Evolutionary conservation across 495 filamentous ascomycete species (phyloP), one percentile per base, ranked within the genome.

Genomic region (Ascobolus immersus): DNA sequence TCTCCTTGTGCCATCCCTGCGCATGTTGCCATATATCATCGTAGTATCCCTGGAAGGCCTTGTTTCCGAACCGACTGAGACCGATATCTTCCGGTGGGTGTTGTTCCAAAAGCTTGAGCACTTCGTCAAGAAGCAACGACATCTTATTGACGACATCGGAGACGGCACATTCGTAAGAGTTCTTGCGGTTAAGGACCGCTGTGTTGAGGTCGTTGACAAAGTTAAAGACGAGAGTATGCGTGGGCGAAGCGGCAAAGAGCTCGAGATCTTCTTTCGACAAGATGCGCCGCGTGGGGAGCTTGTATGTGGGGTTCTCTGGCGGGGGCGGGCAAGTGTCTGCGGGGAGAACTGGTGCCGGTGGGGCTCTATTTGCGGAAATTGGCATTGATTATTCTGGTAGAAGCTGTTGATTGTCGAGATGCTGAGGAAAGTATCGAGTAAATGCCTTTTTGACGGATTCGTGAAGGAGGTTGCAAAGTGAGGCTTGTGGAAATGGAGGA

Each of bases 31-130:
- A 59, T 17, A 79, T 60, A 32, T 67, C 66, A 53, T 89, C 75
- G 37, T 92, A 64, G 44, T 89, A 78, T 39, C 64, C 54, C 36
- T 78, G 72, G 55, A 99, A 99, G 20, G 71, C 61, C 33, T 77
- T 78, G 52, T 99, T 99, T 20, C 86, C 89, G 45, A 99, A 99
- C 23, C 86, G 67, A 4, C 80, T 92, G 17, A 77, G 77, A 25
- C 69, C 74, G 42, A 77, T 71, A 35, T 93, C 79, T 39, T 76
- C 60, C 1, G 89, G 71, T 2, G 89, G 89, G 29, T 71, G 69
- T 18, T 61, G 52, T 2, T 55, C 52, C 4, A 84, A 57, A 6
- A 77, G 55, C 2, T 57, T 50, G 33, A 73, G 67, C 8, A 77
- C 62, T 20, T 64, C 57, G 28, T 72, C 60, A 17, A 99, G 62